Evolutionary conservation across 257 asterid genomes (phyloP), one percentile per base, ranked within the genome.

Genomic region (Ilex aquifolium): DNA sequence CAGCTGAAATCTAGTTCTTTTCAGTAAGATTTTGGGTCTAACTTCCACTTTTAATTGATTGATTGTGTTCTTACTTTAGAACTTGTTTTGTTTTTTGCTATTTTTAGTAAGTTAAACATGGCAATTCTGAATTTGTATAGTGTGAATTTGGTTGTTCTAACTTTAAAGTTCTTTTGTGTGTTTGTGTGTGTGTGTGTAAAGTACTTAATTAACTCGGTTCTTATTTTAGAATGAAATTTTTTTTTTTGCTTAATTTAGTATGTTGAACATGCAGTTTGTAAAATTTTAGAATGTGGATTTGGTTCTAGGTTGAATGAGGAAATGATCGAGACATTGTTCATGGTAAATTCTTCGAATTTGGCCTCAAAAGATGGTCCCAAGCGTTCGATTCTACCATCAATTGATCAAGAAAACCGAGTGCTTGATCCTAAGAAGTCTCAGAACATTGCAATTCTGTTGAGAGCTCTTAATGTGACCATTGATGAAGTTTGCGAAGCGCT

Each of bases 401-500:
- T 17, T 44, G 72, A 68, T 65, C 88, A 84, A 69, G 93, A 86
- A 74, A 82, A 70, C n/a, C 77, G 68, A 40, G 78, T 79, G 31
- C 91, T 89, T 68, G 93, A 89, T 69, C 82, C 83, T 4, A 86
- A 89, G 78, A 88, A 85, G 81, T 90, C 97, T 49, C 97, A 80
- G 53, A 84, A 89, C 73, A 81, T 90, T 40, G 85, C 88, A 11
- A 87, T 90, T 56, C 65, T 87, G 59, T 65, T 90, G 66, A 74
- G 85, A 72, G 97, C 95, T 53, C 85, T 83, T 31, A 82, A 90
- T 60, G 86, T 87, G 17, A 87, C 97, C 4, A 70, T 72, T 17
- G 83, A 77, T 14, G 95, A 90, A 79, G 92, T 90, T 66, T 90
- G 95, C 73, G 95, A 83, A 64, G 95, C 95, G 1, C 88, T 90